These are phyloP conservation scores for Leptographium radiaticola DNA, from an alignment of 2,329 filamentous ascomycete species.

Conservation along the genomic window DNA sequence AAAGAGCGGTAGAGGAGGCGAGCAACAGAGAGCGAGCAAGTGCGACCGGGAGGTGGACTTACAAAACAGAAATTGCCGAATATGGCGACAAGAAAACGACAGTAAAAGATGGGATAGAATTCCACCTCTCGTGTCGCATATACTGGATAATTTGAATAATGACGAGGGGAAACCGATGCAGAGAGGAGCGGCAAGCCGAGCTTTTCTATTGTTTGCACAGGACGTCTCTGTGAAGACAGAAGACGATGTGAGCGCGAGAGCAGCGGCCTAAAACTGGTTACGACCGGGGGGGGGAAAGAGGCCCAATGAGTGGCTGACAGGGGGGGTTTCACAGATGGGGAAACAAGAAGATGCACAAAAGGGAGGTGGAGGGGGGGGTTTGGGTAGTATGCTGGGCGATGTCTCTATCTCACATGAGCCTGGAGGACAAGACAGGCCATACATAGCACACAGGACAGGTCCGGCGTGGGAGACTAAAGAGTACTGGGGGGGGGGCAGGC, in stretches of 20 bases:
- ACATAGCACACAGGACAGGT: neutral
- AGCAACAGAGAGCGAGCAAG: neutral
- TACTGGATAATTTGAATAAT: neutral
- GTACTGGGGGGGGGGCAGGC: neutral
- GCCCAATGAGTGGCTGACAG: conserved; percentile 4
- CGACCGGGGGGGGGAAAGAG: neutral
- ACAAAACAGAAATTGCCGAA: neutral
- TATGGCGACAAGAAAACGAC: neutral
- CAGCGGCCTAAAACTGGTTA: neutral
- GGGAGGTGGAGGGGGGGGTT: neutral
- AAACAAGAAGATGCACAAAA: neutral
- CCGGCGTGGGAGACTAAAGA: neutral
- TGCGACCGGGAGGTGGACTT: neutral
- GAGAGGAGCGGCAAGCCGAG: neutral
- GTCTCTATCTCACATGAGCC: neutral
- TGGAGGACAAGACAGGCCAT: neutral
- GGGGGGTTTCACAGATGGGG: neutral
- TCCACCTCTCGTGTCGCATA: neutral
- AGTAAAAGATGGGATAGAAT: neutral
- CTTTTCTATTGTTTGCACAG: neutral
- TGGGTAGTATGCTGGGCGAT: neutral
- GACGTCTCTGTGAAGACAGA: neutral
- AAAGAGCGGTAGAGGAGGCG: neutral
- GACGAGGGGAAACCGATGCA: neutral
- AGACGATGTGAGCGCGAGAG: neutral